phyloP scores from a whole-genome alignment of 108 stramenopile species.

The Fragilariopsis cylindrus region DNA sequence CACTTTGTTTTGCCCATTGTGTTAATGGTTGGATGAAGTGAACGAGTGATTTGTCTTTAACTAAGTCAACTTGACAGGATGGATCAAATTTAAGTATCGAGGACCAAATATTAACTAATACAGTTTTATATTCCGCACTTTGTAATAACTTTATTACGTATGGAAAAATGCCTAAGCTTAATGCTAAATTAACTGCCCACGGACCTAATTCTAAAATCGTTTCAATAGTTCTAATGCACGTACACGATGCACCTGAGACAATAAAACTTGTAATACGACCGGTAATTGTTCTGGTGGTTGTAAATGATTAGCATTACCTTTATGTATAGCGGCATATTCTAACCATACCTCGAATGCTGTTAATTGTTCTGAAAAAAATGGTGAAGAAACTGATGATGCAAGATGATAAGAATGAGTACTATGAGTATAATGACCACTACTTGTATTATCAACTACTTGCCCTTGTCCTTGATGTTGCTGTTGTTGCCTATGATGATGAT shows the following conservation, averaged over 20 bases:
- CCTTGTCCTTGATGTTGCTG: background rate
- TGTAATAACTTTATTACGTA: slow-evolving; percentile 96
- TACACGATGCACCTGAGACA: slow-evolving; percentile 90
- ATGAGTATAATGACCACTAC: background rate
- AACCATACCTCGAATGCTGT: slow-evolving; percentile 99
- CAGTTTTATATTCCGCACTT: slow-evolving; percentile 89
- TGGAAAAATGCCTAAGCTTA: slow-evolving; percentile 96
- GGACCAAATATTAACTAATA: slow-evolving; percentile 95
- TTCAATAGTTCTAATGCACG: slow-evolving; percentile 88
- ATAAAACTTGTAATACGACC: slow-evolving; percentile 94
- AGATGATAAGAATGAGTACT: background rate
- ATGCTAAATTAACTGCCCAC: slow-evolving; percentile 93
- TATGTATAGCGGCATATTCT: slow-evolving; percentile 74
- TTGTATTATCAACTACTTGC: slow-evolving; percentile 2
- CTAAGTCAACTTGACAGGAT: slow-evolving; percentile 89
- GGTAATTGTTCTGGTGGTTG: slow-evolving; percentile 94
- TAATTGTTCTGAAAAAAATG: slow-evolving; percentile 96
- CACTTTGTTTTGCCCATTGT: slow-evolving; percentile 42
- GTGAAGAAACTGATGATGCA: slow-evolving; percentile 50
- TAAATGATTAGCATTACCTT: slow-evolving; percentile 28
- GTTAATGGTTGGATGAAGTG: slow-evolving; percentile 88
- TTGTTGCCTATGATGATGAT: background rate
- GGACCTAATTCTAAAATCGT: slow-evolving; percentile 91
- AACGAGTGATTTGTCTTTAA: slow-evolving; percentile 81
- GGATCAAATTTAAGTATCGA: slow-evolving; percentile 90